Conservation (phyloP, 1,284 basidiomycete genomes). For the Ustilago xerochloae region DNA sequence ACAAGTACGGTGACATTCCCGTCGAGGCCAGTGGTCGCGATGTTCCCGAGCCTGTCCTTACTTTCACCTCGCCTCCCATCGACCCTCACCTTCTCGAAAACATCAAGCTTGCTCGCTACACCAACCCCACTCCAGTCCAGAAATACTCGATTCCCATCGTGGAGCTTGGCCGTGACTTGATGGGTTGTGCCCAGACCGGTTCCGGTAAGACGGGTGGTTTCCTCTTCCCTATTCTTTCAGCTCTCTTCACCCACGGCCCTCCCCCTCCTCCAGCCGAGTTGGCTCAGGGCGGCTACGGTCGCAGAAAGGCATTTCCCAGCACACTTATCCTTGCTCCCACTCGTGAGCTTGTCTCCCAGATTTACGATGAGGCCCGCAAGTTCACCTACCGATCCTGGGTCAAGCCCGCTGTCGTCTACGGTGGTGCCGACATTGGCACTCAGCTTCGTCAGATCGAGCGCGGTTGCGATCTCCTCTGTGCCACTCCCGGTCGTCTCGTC, state of each 20-base stretch:
- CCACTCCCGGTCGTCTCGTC: slow-evolving; percentile 98
- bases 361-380: slow-evolving; percentile 98
- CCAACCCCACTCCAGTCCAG: slow-evolving; percentile 96
- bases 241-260: slow-evolving; percentile 88
- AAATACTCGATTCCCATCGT: slow-evolving; percentile 99
- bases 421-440: slow-evolving; percentile 95
- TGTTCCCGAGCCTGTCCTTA: slow-evolving; percentile 89
- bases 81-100: slow-evolving; percentile 95
- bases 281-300: slow-evolving; percentile 72
- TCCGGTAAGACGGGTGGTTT: slow-evolving; percentile 99
- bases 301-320: slow-evolving; percentile 94
- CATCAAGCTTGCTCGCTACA: slow-evolving; percentile 91
- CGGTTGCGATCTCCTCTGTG: slow-evolving; percentile 95
- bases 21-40: slow-evolving; percentile 96
- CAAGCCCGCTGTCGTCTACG: slow-evolving; percentile 97
- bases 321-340: slow-evolving; percentile 96
- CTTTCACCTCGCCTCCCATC: slow-evolving; percentile 89
- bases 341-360: slow-evolving; percentile 98
- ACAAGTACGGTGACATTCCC: slow-evolving; percentile 99
- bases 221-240: slow-evolving; percentile 97
- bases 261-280: slow-evolving; percentile 74
- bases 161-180: slow-evolving; percentile 87
- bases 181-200: slow-evolving; percentile 99
- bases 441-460: slow-evolving; percentile 95
- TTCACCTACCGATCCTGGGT: slow-evolving; percentile 99